Conservation (phyloP, 306 rosid species). For the Acacia crassicarpa region DNA sequence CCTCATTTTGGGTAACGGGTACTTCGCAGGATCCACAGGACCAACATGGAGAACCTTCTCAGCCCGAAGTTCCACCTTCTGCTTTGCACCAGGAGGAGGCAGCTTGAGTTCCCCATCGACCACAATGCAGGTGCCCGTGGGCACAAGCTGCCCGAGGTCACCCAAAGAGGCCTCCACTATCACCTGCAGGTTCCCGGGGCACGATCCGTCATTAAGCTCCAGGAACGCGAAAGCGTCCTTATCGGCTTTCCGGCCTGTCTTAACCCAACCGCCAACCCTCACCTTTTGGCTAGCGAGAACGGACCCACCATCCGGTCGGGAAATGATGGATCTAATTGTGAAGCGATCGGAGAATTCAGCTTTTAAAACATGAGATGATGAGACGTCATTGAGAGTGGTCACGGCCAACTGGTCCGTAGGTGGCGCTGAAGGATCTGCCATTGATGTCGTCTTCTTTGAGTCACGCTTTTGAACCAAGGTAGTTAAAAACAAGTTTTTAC, state of each 20-base stretch:
- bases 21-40: conserved; percentile 78
- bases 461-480: background rate
- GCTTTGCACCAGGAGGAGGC: conserved; percentile 80
- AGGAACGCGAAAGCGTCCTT: conserved; percentile 90
- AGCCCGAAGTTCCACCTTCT: conserved; percentile 85
- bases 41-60: conserved; percentile 81
- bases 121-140: conserved; percentile 76
- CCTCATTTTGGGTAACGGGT: conserved; percentile 79
- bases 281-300: conserved; percentile 61
- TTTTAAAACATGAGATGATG: conserved; percentile 19
- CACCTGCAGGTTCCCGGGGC: conserved; percentile 79
- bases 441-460: background rate
- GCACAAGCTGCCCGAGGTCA: conserved; percentile 77
- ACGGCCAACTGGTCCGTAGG: conserved; percentile 55
- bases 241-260: conserved; percentile 93
- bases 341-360: conserved; percentile 81
- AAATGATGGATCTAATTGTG: conserved; percentile 63
- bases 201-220: conserved; percentile 86
- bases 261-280: conserved; percentile 91
- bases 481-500: too few relatives aligned
- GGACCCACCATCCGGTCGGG: conserved; percentile 74
- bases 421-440: conserved; percentile 47
- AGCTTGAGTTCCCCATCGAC: conserved; percentile 77
- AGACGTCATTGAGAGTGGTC: conserved; percentile 29
- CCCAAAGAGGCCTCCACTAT: conserved; percentile 74